A percentile compares a stretch with the other conserved stretches of the same genome.
phyloP scores from a whole-genome alignment of 257 asterid species.

The Anisodus acutangulus region DNA sequence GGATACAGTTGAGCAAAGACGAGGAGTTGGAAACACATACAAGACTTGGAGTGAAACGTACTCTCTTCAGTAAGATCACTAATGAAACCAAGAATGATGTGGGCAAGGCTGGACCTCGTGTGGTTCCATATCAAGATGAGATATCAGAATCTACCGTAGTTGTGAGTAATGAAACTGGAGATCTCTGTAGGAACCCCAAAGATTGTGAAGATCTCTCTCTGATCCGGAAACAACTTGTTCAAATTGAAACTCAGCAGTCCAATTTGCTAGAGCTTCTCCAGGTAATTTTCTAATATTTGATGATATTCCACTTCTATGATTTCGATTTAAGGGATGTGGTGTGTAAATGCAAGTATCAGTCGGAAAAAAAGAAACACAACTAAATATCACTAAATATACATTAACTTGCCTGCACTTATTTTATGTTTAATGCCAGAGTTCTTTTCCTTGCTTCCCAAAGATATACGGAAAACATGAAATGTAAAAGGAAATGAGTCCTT shows the following conservation, averaged over 20 bases:
- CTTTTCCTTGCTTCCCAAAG: background rate
- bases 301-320: background rate
- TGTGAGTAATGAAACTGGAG: slow-evolving; percentile 54
- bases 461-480: background rate
- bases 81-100: slow-evolving; percentile 37
- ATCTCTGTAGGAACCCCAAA: slow-evolving; percentile 47
- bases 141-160: slow-evolving; percentile 46
- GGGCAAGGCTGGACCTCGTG: slow-evolving; percentile 51
- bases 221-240: slow-evolving; percentile 82
- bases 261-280: slow-evolving; percentile 76
- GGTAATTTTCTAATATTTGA: slow-evolving; percentile 54
- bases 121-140: slow-evolving; percentile 62
- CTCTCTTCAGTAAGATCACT: slow-evolving; percentile 61
- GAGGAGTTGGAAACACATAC: slow-evolving; percentile 42
- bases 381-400: background rate
- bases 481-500: background rate
- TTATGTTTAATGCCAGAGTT: background rate
- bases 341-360: background rate
- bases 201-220: slow-evolving; percentile 70
- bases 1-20: slow-evolving; percentile 35
- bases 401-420: slow-evolving; percentile 7
- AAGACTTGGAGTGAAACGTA: slow-evolving; percentile 53
- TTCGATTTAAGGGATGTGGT: background rate
- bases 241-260: slow-evolving; percentile 91
- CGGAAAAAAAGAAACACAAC: background rate